Conservation (phyloP, 768 basidiomycete species). For the Kwoniella mangroviensis region DNA sequence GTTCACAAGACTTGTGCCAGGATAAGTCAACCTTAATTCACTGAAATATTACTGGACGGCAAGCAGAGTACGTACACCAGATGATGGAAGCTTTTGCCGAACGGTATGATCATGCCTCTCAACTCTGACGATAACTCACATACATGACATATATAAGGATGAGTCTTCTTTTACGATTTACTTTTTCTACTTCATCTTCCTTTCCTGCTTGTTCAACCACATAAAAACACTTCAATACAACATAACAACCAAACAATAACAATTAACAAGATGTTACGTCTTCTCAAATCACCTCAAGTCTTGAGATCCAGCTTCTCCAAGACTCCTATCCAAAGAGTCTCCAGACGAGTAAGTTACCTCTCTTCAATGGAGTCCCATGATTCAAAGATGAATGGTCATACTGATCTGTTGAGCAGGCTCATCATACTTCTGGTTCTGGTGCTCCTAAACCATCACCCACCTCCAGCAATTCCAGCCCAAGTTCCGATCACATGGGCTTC, state of each 20-base stretch:
- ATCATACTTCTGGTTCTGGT: no score
- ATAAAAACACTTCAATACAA: not conserved
- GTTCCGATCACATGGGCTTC: no score
- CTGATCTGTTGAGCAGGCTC: no score
- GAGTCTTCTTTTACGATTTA: not conserved
- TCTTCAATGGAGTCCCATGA: no score
- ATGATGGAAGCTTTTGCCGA: not conserved
- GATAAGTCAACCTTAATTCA: not conserved
- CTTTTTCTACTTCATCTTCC: not conserved
- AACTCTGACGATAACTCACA: no score
- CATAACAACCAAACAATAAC: not conserved
- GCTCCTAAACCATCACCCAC: no score
- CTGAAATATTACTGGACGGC: not conserved
- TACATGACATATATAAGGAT: not conserved
- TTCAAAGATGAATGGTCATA: no score
- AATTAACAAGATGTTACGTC: not conserved
- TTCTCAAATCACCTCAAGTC: not conserved
- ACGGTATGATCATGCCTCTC: no score
- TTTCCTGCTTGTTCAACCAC: not conserved
- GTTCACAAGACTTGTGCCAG: no score
- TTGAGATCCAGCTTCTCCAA: not conserved
- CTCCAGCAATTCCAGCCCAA: no score
- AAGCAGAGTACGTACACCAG: not conserved
- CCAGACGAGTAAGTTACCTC: not conserved
- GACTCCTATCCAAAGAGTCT: not conserved